These are phyloP conservation scores for Pleodorina starrii DNA, from an alignment of 139 green algal species.

Conservation along the genomic window DNA sequence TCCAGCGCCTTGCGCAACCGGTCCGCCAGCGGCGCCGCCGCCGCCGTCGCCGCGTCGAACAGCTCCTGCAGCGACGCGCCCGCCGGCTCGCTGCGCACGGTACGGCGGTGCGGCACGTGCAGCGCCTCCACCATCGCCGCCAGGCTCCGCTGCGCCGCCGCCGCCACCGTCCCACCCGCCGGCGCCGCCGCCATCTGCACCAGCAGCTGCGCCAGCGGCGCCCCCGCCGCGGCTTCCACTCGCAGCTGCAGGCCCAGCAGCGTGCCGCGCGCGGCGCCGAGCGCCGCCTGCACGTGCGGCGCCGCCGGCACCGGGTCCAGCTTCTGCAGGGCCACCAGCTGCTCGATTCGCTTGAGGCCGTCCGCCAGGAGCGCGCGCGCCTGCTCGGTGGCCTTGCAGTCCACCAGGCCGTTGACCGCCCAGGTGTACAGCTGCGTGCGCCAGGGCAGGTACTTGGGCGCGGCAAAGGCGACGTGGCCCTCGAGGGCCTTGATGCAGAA, in stretches of 20 bases:
- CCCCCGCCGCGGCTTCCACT: slow-evolving; percentile 50
- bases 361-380: slow-evolving; percentile 45
- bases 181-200: slow-evolving; percentile 13
- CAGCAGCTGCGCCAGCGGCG: slow-evolving; percentile 1
- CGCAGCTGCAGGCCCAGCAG: slow-evolving; percentile 60
- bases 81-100: slow-evolving; percentile 56
- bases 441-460: slow-evolving; percentile 68
- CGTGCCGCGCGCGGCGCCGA: slow-evolving; percentile 49
- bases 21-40: slow-evolving; percentile 48
- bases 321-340: slow-evolving; percentile 65
- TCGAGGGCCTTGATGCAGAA: slow-evolving; percentile 70
- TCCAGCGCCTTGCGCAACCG: slow-evolving; percentile 38
- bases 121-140: slow-evolving; percentile 48
- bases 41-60: slow-evolving; percentile 61
- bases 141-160: slow-evolving; percentile 1
- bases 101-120: slow-evolving; percentile 48
- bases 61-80: slow-evolving; percentile 59
- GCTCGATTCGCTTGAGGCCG: slow-evolving; percentile 58
- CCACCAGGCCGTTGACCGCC: slow-evolving; percentile 4
- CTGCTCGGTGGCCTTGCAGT: not conserved
- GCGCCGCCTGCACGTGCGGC: slow-evolving; percentile 56
- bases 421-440: slow-evolving; percentile 65
- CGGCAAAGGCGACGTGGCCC: slow-evolving; percentile 64
- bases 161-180: not conserved
- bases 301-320: slow-evolving; percentile 72